phyloP scores from a whole-genome alignment of 345 rosid species.

The Eucalyptus globulus region DNA sequence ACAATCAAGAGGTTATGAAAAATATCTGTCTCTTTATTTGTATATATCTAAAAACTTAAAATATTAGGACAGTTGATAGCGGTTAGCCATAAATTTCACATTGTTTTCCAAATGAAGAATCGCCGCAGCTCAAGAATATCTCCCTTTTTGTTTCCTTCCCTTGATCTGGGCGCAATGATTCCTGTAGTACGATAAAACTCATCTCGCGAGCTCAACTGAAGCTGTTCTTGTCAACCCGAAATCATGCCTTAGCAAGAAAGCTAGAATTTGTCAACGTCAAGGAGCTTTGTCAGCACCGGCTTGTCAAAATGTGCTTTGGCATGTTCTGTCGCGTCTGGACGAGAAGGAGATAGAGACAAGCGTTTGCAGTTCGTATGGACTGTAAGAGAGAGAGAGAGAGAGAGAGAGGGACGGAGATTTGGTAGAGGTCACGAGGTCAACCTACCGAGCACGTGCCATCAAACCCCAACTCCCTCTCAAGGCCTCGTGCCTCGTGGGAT shows the following conservation, averaged over 20 bases:
- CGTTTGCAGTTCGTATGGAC: not conserved
- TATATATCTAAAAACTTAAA: too few species aligned
- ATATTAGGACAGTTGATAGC: accelerated
- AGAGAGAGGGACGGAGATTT: not conserved
- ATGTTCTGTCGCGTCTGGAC: not conserved
- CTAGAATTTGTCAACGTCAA: not conserved
- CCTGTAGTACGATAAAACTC: not conserved
- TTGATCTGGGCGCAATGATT: not conserved
- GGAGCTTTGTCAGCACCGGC: not conserved
- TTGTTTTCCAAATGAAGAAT: not conserved
- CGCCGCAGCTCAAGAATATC: not conserved
- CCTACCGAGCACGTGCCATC: not conserved
- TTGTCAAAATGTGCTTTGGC: not conserved
- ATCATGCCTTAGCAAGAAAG: not conserved
- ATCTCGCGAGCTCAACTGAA: not conserved
- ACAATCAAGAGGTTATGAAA: too few species aligned
- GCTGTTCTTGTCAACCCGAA: not conserved
- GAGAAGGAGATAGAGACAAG: not conserved
- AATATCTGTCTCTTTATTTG: too few species aligned
- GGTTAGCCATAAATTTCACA: too few species aligned
- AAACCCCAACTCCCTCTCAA: not conserved
- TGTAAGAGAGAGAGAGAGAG: not conserved
- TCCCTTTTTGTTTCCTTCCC: not conserved
- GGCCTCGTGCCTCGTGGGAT: not conserved
- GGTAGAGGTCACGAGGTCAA: not conserved